Percentiles rank a stretch among this genome's conserved stretches.
phyloP scores from a whole-genome alignment of 305 asterid genomes.

The Solanum chacoense region DNA sequence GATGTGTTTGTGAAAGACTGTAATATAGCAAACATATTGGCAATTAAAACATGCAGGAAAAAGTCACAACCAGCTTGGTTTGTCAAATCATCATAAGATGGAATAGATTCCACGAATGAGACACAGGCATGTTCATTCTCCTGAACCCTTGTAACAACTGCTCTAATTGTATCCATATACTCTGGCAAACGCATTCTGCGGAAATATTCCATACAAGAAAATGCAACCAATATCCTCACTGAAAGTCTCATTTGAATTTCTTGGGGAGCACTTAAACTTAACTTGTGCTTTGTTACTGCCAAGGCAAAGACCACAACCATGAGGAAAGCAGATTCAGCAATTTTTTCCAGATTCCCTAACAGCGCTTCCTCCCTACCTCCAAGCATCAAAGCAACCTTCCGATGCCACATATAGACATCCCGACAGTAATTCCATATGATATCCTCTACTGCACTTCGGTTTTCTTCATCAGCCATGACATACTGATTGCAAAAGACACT shows the following conservation, averaged over 20 bases:
- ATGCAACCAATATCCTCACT: conserved; percentile 57
- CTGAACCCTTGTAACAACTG: conserved; percentile 65
- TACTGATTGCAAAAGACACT: conserved; percentile 74
- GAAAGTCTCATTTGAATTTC: conserved; percentile 42
- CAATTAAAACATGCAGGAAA: conserved; percentile 1
- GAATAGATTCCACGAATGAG: conserved; percentile 68
- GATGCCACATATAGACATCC: conserved; percentile 57
- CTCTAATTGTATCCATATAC: conserved; percentile 85
- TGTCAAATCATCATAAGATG: conserved; percentile 58
- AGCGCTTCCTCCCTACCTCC: conserved; percentile 31
- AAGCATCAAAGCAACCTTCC: conserved; percentile 43
- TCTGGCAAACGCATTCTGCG: conserved; percentile 85
- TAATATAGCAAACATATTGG: conserved; percentile 1
- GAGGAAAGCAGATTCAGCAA: conserved; percentile 79
- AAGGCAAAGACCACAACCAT: conserved; percentile 88
- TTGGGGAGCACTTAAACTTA: conserved; percentile 27
- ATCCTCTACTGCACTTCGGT: conserved; percentile 45
- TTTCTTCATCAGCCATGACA: conserved; percentile 48
- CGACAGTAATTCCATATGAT: conserved; percentile 66
- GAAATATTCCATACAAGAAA: conserved; percentile 90
- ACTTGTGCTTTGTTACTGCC: conserved; percentile 63
- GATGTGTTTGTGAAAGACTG: background rate
- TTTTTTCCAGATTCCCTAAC: conserved; percentile 55
- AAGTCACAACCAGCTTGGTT: conserved; percentile 34
- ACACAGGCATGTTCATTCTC: conserved; percentile 69